These are phyloP conservation scores for Carex parvula DNA, from an alignment of 176 grass and related monocot genomes.

Conservation along the genomic window DNA sequence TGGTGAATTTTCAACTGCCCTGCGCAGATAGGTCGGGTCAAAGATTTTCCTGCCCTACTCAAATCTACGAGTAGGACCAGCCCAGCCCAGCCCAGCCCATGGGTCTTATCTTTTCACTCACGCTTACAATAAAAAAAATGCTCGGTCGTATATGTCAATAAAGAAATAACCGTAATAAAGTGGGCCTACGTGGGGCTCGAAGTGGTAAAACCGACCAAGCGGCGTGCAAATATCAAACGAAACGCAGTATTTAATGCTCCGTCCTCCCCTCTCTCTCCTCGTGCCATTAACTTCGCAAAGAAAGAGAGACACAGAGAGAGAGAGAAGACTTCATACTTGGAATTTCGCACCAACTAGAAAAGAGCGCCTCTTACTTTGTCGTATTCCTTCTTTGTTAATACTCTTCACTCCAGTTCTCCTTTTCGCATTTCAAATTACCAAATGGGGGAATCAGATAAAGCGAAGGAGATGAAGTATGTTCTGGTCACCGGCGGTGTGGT, in stretches of 20 bases:
- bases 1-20: too few relatives aligned
- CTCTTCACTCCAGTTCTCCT: background rate
- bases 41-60: too few relatives aligned
- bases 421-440: background rate
- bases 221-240: too few relatives aligned
- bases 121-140: too few relatives aligned
- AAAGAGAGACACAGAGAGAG: background rate
- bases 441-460: background rate
- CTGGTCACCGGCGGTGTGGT: slow-evolving; percentile 27
- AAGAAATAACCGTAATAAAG: background rate
- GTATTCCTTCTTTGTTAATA: background rate
- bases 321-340: background rate
- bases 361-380: slow-evolving; percentile 1
- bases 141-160: background rate
- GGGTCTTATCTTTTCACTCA: too few relatives aligned
- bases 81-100: too few relatives aligned
- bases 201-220: background rate
- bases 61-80: too few relatives aligned
- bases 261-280: background rate
- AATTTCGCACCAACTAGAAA: background rate
- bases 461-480: slow-evolving; percentile 32
- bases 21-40: too few relatives aligned
- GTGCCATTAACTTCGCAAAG: background rate
- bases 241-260: slow-evolving; percentile 1
- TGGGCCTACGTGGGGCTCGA: background rate